Evolutionary conservation across 2,329 filamentous ascomycete genomes (phyloP).

Genomic region (Xylariomycetidae sp.): DNA sequence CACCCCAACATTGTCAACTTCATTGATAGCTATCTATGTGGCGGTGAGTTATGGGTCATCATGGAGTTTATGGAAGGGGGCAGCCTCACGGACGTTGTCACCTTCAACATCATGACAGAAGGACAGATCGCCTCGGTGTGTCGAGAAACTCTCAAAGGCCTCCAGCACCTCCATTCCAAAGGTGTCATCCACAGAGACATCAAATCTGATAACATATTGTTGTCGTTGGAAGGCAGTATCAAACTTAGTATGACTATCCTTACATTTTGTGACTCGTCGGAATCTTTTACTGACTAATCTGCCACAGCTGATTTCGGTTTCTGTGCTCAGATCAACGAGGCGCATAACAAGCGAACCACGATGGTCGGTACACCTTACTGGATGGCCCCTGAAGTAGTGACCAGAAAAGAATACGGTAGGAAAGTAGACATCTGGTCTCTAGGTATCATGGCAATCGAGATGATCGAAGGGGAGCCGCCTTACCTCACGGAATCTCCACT

Average conservation of each 20-base stretch:
- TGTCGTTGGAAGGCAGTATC: constrained; percentile 92
- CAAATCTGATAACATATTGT: constrained; percentile 96
- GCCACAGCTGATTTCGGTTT: constrained; percentile 88
- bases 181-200: constrained; percentile 98
- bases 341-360: constrained; percentile 93
- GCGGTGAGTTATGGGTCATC: constrained; percentile 92
- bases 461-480: constrained; percentile 98
- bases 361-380: constrained; percentile 99
- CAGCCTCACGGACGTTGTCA: constrained; percentile 95
- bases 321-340: constrained; percentile 96
- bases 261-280: neutral
- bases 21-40: constrained; percentile 90
- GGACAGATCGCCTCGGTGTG: constrained; percentile 96
- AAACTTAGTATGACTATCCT: constrained; percentile 73
- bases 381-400: constrained; percentile 99
- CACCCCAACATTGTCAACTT: constrained; percentile 99
- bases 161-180: constrained; percentile 95
- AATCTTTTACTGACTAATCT: constrained; percentile 9
- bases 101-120: constrained; percentile 98
- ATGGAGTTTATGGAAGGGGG: constrained; percentile 99
- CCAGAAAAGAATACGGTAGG: constrained; percentile 92
- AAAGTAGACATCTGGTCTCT: constrained; percentile 99
- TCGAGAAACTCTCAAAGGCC: constrained; percentile 82
- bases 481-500: constrained; percentile 94
- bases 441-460: constrained; percentile 99